These are phyloP conservation scores for Cinchona pubescens DNA, from an alignment of 257 asterid species.

Conservation along the genomic window DNA sequence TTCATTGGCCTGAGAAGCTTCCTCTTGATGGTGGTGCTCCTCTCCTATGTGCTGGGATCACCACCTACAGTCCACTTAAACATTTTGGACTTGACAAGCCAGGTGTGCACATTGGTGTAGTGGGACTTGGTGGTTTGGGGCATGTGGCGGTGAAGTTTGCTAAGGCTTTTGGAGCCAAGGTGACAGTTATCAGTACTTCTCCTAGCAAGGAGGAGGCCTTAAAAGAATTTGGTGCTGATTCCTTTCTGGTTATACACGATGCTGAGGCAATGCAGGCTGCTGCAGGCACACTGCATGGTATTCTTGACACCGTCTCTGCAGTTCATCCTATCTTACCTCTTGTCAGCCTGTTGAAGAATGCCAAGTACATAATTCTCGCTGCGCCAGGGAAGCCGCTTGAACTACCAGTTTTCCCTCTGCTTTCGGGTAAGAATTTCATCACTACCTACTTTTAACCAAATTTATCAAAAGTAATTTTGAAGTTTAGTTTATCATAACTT, in stretches of 20 bases:
- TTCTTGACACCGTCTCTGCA: conserved; percentile 29
- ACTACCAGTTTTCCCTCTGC: no score
- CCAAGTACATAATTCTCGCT: conserved; percentile 27
- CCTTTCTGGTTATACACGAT: conserved; percentile 19
- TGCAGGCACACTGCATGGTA: conserved; percentile 20
- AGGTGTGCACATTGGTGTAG: conserved; percentile 33
- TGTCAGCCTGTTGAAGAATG: conserved; percentile 21
- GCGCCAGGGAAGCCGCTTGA: no score
- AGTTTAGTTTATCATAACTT: no score
- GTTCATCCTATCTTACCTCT: conserved; percentile 24
- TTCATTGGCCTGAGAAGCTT: conserved; percentile 39
- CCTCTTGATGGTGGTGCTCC: conserved; percentile 41
- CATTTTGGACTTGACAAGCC: conserved; percentile 36
- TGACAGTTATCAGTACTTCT: conserved; percentile 33
- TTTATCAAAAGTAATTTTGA: no score
- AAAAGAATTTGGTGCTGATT: conserved; percentile 15
- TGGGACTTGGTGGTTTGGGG: conserved; percentile 43
- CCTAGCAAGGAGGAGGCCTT: conserved; percentile 26
- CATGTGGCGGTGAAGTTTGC: conserved; percentile 40
- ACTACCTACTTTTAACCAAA: no score
- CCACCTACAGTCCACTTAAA: conserved; percentile 36
- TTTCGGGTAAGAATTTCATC: no score
- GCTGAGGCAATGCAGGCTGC: conserved; percentile 17
- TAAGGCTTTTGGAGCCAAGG: conserved; percentile 36
- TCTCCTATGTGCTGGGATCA: conserved; percentile 40